These are phyloP conservation scores for Phaeosphaeriaceae sp. DNA, from an alignment of 2,329 filamentous ascomycete genomes.

Conservation along the genomic window DNA sequence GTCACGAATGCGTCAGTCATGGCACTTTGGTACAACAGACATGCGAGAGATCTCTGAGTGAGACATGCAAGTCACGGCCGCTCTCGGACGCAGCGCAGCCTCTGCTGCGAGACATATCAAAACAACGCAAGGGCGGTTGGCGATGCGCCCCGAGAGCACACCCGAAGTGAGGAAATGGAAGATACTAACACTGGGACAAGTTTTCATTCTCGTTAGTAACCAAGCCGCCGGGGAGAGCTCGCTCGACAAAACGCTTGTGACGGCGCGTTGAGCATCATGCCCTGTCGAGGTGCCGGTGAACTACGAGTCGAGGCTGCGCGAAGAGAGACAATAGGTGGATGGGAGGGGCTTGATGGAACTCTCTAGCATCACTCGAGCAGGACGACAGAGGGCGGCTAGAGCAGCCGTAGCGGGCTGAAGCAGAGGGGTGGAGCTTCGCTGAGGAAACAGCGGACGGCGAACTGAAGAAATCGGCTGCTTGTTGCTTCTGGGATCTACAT, in stretches of 20 bases:
- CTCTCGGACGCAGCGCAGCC: constrained; percentile 28
- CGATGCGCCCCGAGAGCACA: constrained; percentile 13
- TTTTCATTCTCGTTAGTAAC: constrained; percentile 54
- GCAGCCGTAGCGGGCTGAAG: constrained; percentile 35
- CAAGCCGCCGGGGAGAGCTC: constrained; percentile 46
- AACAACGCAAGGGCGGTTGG: constrained; percentile 38
- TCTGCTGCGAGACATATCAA: constrained; percentile 33
- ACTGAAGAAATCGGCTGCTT: constrained; percentile 43
- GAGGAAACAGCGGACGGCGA: constrained; percentile 34
- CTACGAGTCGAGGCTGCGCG: constrained; percentile 32
- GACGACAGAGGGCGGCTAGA: constrained; percentile 27
- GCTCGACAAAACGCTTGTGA: constrained; percentile 47
- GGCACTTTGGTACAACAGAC: constrained; percentile 32
- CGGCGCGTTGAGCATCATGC: constrained; percentile 51
- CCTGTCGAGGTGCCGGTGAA: constrained; percentile 39
- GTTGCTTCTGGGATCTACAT: constrained; percentile 40
- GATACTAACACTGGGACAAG: constrained; percentile 53
- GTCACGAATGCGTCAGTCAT: constrained; percentile 48
- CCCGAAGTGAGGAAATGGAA: constrained; percentile 23
- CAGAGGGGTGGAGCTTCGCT: constrained; percentile 38
- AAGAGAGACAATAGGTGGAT: constrained; percentile 21
- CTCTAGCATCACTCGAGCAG: constrained; percentile 30
- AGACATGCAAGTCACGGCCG: constrained; percentile 34
- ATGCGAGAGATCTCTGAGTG: constrained; percentile 27
- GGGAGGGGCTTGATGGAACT: constrained; percentile 30